Conservation (phyloP, 345 rosid species). For the Pugionium dolabratum region DNA sequence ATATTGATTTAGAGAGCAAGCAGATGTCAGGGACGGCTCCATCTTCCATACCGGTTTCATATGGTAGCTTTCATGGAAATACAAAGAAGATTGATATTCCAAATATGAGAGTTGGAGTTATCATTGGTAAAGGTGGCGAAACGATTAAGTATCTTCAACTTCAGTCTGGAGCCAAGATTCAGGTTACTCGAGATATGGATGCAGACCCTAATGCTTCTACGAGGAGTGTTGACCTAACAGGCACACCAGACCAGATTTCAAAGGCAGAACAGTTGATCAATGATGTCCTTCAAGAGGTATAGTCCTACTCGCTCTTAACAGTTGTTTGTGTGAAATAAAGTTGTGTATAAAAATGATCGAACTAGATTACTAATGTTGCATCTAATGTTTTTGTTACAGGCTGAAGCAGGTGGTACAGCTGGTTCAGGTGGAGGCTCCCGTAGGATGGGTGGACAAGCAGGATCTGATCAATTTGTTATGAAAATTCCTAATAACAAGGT, state of each 20-base stretch:
- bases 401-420: slow-evolving; percentile 83
- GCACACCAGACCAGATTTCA: slow-evolving; percentile 79
- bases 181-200: slow-evolving; percentile 92
- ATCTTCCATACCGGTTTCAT: slow-evolving; percentile 66
- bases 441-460: slow-evolving; percentile 73
- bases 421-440: slow-evolving; percentile 63
- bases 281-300: slow-evolving; percentile 82
- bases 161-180: slow-evolving; percentile 98
- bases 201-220: slow-evolving; percentile 71
- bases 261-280: slow-evolving; percentile 88
- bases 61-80: slow-evolving; percentile 62
- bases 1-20: slow-evolving; percentile 54
- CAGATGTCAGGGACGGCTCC: slow-evolving; percentile 50
- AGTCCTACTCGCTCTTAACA: background rate
- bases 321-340: background rate
- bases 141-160: slow-evolving; percentile 91
- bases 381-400: slow-evolving; percentile 48
- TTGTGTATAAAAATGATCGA: slow-evolving; percentile 1
- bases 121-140: slow-evolving; percentile 97
- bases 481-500: slow-evolving; percentile 91
- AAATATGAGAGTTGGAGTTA: slow-evolving; percentile 91
- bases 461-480: slow-evolving; percentile 75
- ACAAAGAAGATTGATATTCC: slow-evolving; percentile 94
- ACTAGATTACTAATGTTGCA: background rate
- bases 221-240: slow-evolving; percentile 80